Evolutionary conservation across 257 asterid species (phyloP).

Genomic region (Nicotiana knightiana): DNA sequence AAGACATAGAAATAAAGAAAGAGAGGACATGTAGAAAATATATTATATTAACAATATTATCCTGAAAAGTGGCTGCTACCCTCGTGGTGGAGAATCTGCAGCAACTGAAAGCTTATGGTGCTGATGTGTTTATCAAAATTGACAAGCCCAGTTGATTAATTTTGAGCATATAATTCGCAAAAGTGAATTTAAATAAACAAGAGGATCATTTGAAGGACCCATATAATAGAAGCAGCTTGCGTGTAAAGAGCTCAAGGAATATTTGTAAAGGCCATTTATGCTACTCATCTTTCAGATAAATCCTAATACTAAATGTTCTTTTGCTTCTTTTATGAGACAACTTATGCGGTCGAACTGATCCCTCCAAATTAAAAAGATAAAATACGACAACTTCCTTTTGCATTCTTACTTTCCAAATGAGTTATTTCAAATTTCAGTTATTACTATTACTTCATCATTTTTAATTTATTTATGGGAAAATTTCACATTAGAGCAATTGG

Average conservation of each 20-base stretch:
- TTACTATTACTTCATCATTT: neutral
- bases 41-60: neutral
- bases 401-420: slow-evolving; percentile 2
- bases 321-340: neutral
- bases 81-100: slow-evolving; percentile 11
- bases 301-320: neutral
- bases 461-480: no score
- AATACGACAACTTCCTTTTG: neutral
- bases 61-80: neutral
- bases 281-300: slow-evolving; percentile 6
- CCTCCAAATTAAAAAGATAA: neutral
- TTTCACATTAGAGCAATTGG: no score
- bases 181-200: neutral
- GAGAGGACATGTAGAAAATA: no score
- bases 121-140: neutral
- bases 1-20: no score
- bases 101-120: slow-evolving; percentile 7
- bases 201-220: neutral
- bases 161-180: neutral
- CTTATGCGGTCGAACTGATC: slow-evolving; percentile 10
- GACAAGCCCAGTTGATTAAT: neutral
- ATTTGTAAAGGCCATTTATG: slow-evolving; percentile 11
- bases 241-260: slow-evolving; percentile 21
- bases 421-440: neutral
- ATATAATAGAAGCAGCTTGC: slow-evolving; percentile 15